Conservation (phyloP, 1,284 basidiomycete species). For the Trichosporon faecale region DNA sequence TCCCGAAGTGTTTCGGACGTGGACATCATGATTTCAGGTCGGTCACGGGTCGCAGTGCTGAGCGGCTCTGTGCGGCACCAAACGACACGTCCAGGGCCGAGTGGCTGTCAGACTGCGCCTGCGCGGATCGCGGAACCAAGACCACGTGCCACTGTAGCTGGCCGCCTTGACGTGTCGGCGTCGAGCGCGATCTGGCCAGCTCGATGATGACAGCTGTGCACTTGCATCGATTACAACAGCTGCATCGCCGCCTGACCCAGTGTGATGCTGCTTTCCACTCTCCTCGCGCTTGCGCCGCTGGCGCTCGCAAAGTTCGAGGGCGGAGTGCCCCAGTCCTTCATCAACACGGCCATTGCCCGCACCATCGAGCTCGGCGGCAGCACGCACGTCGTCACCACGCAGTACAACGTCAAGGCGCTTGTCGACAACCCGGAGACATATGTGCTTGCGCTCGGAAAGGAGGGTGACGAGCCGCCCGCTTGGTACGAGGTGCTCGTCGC, state of each 20-base stretch:
- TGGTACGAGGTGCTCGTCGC: constrained; percentile 70
- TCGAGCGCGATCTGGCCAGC: not conserved
- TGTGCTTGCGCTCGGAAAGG: constrained; percentile 64
- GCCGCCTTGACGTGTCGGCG: not conserved
- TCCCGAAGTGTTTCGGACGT: not conserved
- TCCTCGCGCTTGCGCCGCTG: constrained; percentile 13
- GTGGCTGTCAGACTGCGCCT: no score
- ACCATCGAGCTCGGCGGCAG: constrained; percentile 83
- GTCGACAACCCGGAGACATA: constrained; percentile 64
- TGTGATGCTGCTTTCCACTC: constrained; percentile 18
- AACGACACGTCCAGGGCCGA: not conserved
- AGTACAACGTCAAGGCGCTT: constrained; percentile 75
- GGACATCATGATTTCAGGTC: constrained; percentile 3
- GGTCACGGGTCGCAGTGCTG: not conserved
- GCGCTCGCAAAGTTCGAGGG: constrained; percentile 12
- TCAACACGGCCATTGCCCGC: constrained; percentile 81
- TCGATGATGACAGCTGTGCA: not conserved
- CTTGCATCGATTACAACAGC: not conserved
- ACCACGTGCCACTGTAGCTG: not conserved
- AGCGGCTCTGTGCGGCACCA: not conserved
- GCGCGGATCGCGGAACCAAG: not conserved
- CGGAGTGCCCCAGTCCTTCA: constrained; percentile 57
- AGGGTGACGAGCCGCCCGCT: constrained; percentile 66
- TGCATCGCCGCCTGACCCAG: not conserved
- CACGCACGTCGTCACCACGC: constrained; percentile 77